Evolutionary conservation across 1,139 yeast species (phyloP).

Genomic region (Schwanniomyces etchellsii): DNA sequence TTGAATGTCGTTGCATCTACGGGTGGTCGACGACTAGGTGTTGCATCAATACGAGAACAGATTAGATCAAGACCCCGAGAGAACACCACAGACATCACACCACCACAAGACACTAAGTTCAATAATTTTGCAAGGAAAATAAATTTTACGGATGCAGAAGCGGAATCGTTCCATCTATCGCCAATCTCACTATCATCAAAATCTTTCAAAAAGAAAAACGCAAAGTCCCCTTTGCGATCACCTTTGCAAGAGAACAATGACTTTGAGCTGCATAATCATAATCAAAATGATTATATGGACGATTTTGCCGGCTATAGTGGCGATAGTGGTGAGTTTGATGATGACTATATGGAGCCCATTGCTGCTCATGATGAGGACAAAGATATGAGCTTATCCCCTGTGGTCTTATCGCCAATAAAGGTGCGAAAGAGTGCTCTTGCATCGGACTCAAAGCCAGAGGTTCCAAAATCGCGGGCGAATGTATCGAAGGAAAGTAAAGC

Average conservation of each 20-base stretch:
- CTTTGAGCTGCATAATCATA: conserved; percentile 7
- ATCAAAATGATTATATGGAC: conserved; percentile 7
- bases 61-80: background rate
- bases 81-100: conserved; percentile 2
- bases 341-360: background rate
- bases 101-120: conserved; percentile 5
- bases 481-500: background rate
- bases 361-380: conserved; percentile 8
- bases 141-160: conserved; percentile 34
- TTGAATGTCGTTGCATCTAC: background rate
- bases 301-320: conserved; percentile 2
- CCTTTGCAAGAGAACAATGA: conserved; percentile 18
- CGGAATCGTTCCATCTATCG: conserved; percentile 28
- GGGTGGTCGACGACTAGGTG: background rate
- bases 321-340: conserved; percentile 1
- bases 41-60: background rate
- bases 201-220: conserved; percentile 13
- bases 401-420: conserved; percentile 7
- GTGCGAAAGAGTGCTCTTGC: conserved; percentile 1
- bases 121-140: conserved; percentile 28
- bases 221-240: conserved; percentile 29
- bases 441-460: background rate
- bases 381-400: conserved; percentile 13
- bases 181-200: conserved; percentile 22
- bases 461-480: background rate